Evolutionary conservation across 83 land plant genomes (phyloP).

Genomic region (Picea abies): DNA sequence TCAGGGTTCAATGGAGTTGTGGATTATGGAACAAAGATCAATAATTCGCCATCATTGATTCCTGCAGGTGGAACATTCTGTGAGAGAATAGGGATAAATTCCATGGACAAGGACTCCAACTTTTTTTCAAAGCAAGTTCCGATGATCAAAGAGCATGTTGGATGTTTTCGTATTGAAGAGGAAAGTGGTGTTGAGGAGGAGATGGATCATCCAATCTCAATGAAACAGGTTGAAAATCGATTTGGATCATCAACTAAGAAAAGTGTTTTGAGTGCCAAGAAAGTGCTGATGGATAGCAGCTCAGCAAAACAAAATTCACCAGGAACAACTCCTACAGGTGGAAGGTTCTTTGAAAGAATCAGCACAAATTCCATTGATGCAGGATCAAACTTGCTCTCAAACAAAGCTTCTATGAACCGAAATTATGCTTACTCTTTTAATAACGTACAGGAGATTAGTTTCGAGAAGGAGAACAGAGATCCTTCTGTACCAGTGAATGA

Average conservation of each 20-base stretch:
- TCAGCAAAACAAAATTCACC: slow-evolving; percentile 11
- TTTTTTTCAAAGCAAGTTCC: neutral
- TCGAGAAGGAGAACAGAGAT: slow-evolving; percentile 8
- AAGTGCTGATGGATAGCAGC: neutral
- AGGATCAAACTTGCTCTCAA: neutral
- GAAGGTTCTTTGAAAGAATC: neutral
- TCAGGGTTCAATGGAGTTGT: neutral
- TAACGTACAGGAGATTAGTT: neutral
- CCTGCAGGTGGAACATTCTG: neutral
- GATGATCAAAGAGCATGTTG: slow-evolving; percentile 4
- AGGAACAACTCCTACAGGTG: slow-evolving; percentile 9
- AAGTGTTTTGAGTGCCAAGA: slow-evolving; percentile 1
- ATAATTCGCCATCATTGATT: slow-evolving; percentile 3
- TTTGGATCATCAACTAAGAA: neutral
- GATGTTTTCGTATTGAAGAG: slow-evolving; percentile 19
- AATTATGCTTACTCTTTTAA: neutral
- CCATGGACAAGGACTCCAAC: slow-evolving; percentile 5
- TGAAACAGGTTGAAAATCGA: neutral
- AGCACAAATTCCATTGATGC: neutral
- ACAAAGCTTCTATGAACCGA: neutral
- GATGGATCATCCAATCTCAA: neutral
- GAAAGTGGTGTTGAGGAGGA: slow-evolving; percentile 12
- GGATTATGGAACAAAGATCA: neutral
- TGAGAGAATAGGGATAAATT: neutral
- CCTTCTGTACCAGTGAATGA: neutral